Evolutionary conservation across 495 filamentous ascomycete genomes (phyloP), one percentile per base, ranked within the genome.

Genomic region (Penicillium simplicissimum): DNA sequence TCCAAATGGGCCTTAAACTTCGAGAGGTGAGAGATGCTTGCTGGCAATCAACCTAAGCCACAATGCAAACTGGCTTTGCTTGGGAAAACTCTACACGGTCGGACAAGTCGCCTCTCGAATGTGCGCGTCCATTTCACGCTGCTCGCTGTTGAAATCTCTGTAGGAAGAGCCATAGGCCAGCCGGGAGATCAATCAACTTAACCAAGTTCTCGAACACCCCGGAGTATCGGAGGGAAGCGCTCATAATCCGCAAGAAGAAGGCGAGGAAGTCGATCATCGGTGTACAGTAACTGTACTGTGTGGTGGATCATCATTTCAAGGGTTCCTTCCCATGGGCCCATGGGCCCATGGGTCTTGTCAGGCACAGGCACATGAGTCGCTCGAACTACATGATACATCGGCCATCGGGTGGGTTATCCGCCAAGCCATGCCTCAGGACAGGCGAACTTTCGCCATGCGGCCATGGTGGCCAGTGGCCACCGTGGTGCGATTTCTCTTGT

Each of bases 271-370:
- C 52, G 55, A 62, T 68, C 62, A 2, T 47, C 21, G 48, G 51
- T 8, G n/a, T n/a, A n/a, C n/a, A n/a, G n/a, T n/a, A n/a, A n/a
- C n/a, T n/a, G n/a, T n/a, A n/a, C n/a, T n/a, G n/a, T n/a, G 19
- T 14, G n/a, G 55, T 57, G 57, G 48, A 52, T 49, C 21, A 25
- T 9, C 42, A 21, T 25, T 4, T 35, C 8, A 15, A 17, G 45
- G n/a, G 49, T 51, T 60, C 48, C n/a, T n/a, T n/a, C n/a, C n/a
- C n/a, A n/a, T n/a, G n/a, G n/a, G n/a, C n/a, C n/a, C n/a, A n/a
- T n/a, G n/a, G n/a, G n/a, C n/a, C 65, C 61, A 60, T 64, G 65
- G 65, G 37, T 57, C 51, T 58, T 36, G 58, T 36, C 65, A 67
- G 65, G 65, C 49, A 67, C 65, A 64, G 51, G 54, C 56, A 21